A percentile compares a stretch with the other conserved stretches of the same genome.
Evolutionary conservation across 1,284 basidiomycete genomes (phyloP).

Genomic region (Boletus semigastroideus): DNA sequence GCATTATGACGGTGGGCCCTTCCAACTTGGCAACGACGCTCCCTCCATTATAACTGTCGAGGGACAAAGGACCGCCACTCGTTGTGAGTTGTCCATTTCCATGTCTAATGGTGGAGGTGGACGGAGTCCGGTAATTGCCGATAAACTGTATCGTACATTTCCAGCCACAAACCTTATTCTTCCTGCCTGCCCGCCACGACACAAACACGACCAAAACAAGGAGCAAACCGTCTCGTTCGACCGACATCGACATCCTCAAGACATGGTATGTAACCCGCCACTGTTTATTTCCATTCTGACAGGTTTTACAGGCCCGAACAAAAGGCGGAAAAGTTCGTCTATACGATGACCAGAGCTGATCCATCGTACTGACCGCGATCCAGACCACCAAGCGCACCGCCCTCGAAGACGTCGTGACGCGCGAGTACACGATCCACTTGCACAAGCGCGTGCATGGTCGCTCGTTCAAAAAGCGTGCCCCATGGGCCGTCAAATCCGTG

Average conservation of each 20-base stretch:
- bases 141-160: conserved; percentile 32
- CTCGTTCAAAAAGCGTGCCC: conserved; percentile 93
- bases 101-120: no score
- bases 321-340: conserved; percentile 37
- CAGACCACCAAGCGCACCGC: conserved; percentile 90
- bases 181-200: conserved; percentile 18
- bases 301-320: conserved; percentile 41
- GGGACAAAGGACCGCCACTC: neutral
- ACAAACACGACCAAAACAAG: conserved; percentile 30
- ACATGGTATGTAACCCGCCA: conserved; percentile 54
- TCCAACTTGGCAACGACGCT: neutral
- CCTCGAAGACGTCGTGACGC: conserved; percentile 93
- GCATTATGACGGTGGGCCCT: conserved; percentile 44
- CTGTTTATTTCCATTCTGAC: conserved; percentile 9
- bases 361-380: conserved; percentile 5
- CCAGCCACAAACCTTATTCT: conserved; percentile 40
- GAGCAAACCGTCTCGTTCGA: conserved; percentile 5
- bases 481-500: conserved; percentile 91
- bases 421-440: conserved; percentile 95
- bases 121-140: conserved; percentile 20
- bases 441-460: conserved; percentile 92
- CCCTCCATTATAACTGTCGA: neutral
- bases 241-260: conserved; percentile 53
- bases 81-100: neutral
- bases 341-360: neutral